Conservation (phyloP, 2,329 filamentous ascomycete species). For the Epicoccum sorghinum region DNA sequence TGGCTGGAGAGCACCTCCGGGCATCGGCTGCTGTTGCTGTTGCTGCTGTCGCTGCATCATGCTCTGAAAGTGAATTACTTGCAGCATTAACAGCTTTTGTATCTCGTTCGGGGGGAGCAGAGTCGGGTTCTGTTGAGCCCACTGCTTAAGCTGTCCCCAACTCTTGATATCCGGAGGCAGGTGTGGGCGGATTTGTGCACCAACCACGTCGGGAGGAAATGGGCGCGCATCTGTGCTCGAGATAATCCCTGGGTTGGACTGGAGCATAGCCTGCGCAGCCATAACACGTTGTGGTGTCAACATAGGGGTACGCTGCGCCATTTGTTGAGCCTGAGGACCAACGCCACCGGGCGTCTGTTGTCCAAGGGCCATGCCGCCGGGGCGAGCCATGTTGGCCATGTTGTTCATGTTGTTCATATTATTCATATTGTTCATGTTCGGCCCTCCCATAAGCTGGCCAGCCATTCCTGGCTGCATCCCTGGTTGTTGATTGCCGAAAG, state of each 20-base stretch:
- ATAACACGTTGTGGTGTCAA: conserved; percentile 37
- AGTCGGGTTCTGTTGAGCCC: conserved; percentile 54
- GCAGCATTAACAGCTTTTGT: conserved; percentile 43
- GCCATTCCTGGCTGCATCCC: conserved; percentile 28
- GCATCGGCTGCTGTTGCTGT: conserved; percentile 17
- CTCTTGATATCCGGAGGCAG: conserved; percentile 59
- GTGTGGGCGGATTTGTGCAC: conserved; percentile 28
- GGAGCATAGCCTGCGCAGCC: conserved; percentile 34
- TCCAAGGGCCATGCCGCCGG: conserved; percentile 37
- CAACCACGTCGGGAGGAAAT: conserved; percentile 40
- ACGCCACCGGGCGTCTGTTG: conserved; percentile 34
- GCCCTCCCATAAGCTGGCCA: conserved; percentile 36
- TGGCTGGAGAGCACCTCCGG: conserved; percentile 29
- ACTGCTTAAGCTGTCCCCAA: conserved; percentile 64
- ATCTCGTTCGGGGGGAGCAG: conserved; percentile 33
- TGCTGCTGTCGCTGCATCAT: conserved; percentile 36
- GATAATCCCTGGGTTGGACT: conserved; percentile 44
- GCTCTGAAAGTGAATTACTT: conserved; percentile 53
- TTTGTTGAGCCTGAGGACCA: conserved; percentile 31
- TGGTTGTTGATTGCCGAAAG: conserved; percentile 37
- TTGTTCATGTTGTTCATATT: conserved; percentile 33
- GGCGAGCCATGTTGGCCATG: conserved; percentile 32
- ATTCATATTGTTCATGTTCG: conserved; percentile 35
- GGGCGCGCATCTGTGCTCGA: conserved; percentile 38
- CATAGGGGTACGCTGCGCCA: conserved; percentile 30